A percentile compares a stretch with the other conserved stretches of the same genome.
These are phyloP conservation scores for Selaginella moellendorffii DNA, from an alignment of 75 land plant species.

Conservation along the genomic window DNA sequence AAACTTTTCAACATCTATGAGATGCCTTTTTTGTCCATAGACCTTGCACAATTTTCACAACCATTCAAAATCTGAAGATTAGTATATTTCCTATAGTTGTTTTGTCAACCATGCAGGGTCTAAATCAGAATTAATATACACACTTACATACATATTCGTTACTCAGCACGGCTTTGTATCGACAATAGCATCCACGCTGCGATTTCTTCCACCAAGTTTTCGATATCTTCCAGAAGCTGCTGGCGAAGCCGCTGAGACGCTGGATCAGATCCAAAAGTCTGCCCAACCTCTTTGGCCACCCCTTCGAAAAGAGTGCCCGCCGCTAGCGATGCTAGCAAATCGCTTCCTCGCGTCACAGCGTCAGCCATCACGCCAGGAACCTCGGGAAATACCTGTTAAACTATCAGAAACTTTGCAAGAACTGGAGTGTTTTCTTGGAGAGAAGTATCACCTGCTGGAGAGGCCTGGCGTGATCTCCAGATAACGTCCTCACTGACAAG, in stretches of 20 bases:
- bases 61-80: no score
- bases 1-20: no score
- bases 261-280: constrained; percentile 41
- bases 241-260: constrained; percentile 32
- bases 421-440: no score
- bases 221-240: constrained; percentile 48
- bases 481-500: constrained; percentile 65
- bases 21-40: no score
- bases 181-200: constrained; percentile 41
- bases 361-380: constrained; percentile 74
- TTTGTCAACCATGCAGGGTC: no score
- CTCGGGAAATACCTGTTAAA: constrained; percentile 83
- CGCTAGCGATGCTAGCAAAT: constrained; percentile 55
- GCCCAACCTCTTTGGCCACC: constrained; percentile 67
- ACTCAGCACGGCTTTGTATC: no score
- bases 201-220: constrained; percentile 52
- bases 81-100: no score
- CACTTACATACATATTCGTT: no score
- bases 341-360: constrained; percentile 77
- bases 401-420: no score
- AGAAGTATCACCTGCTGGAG: constrained; percentile 90
- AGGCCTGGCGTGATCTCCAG: constrained; percentile 89
- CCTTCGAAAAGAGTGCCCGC: constrained; percentile 84
- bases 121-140: no score
- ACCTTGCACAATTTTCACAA: no score